Percentiles rank a stretch among this genome's conserved stretches.
These are phyloP conservation scores for Austroboletus niveus DNA, from an alignment of 1,284 basidiomycete genomes.

Conservation along the genomic window DNA sequence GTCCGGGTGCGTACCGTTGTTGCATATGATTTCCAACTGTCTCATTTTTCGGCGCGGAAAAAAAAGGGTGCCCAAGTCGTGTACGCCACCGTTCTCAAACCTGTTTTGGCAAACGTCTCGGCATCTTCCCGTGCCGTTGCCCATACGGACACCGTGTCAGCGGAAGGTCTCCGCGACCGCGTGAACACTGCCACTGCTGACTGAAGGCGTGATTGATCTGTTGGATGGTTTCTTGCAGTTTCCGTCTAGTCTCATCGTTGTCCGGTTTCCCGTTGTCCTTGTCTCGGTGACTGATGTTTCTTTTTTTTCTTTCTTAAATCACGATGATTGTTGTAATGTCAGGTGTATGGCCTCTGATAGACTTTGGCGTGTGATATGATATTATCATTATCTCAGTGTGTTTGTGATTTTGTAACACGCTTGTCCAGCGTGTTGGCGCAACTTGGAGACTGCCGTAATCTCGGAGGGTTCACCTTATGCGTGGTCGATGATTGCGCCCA, in stretches of 20 bases:
- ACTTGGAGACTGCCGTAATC: not conserved
- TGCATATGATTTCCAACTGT: not conserved
- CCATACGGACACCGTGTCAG: constrained; percentile 29
- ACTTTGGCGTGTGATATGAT: not conserved
- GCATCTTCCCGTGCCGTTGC: constrained; percentile 27
- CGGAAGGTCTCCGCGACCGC: constrained; percentile 45
- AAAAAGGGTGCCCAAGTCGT: constrained; percentile 70
- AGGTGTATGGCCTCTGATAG: not conserved
- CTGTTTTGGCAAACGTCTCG: constrained; percentile 57
- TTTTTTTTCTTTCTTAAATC: not conserved
- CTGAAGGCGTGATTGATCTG: constrained; percentile 10
- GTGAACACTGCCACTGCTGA: constrained; percentile 39
- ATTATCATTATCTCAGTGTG: not conserved
- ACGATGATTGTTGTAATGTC: not conserved
- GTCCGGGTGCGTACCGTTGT: constrained; percentile 65
- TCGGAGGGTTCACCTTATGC: not conserved
- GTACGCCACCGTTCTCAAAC: constrained; percentile 69
- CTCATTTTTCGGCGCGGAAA: constrained; percentile 6
- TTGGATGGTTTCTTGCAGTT: not conserved
- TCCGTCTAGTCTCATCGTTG: not conserved
- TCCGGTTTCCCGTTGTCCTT: not conserved
- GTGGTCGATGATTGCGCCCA: not conserved
- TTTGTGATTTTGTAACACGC: not conserved
- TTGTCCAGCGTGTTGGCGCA: not conserved
- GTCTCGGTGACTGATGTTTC: not conserved